Conservation (phyloP, 2,329 filamentous ascomycete genomes). For the Epichloe uncinata region DNA sequence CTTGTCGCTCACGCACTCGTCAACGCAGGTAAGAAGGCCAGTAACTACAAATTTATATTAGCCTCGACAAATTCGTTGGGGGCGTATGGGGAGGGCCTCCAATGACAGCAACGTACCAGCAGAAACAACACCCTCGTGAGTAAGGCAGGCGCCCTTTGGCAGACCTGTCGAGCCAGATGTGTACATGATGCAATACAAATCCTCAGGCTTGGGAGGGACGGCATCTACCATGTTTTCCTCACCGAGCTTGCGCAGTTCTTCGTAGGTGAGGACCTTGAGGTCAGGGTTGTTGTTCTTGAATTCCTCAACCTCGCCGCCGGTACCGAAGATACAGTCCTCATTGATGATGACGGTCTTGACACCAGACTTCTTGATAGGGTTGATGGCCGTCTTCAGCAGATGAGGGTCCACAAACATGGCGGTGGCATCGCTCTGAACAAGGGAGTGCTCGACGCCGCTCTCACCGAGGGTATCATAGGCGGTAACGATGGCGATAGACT, state of each 20-base stretch:
- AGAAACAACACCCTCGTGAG: constrained; percentile 67
- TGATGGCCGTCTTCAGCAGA: constrained; percentile 48
- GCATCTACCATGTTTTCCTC: constrained; percentile 58
- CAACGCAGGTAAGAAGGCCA: constrained; percentile 67
- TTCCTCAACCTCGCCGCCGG: constrained; percentile 35
- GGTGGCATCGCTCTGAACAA: constrained; percentile 65
- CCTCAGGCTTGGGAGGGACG: constrained; percentile 57
- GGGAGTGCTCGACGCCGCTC: constrained; percentile 72
- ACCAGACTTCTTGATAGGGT: constrained; percentile 41
- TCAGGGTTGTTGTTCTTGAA: constrained; percentile 44
- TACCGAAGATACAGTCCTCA: constrained; percentile 37
- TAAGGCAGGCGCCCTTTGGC: constrained; percentile 78
- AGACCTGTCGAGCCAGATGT: constrained; percentile 83
- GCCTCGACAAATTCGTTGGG: not conserved
- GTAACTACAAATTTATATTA: constrained; percentile 37
- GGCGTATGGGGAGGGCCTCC: not conserved
- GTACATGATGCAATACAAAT: constrained; percentile 74
- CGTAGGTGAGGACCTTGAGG: constrained; percentile 38
- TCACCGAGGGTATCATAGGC: constrained; percentile 88
- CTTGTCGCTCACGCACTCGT: constrained; percentile 60
- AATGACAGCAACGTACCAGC: constrained; percentile 34
- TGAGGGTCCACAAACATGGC: constrained; percentile 82
- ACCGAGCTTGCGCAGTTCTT: constrained; percentile 42
- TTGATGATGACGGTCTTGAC: constrained; percentile 53
- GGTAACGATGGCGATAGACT: constrained; percentile 84